Evolutionary conservation across 1,139 yeast species (phyloP).

Genomic region (Nakaseomyces sp.): DNA sequence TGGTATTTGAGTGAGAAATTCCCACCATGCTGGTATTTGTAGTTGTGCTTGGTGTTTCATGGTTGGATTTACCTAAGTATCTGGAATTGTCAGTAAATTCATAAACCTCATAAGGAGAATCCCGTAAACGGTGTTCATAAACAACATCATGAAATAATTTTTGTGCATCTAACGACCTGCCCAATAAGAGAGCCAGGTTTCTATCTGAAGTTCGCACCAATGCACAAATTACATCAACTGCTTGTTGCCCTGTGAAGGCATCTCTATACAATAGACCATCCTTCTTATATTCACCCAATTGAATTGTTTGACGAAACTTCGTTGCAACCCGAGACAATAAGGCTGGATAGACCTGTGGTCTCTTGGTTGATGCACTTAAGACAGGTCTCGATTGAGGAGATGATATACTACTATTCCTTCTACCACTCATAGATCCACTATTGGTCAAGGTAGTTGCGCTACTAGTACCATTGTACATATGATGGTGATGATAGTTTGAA

Average conservation of each 20-base stretch:
- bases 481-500: constrained; percentile 5
- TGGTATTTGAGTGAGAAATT: constrained; percentile 8
- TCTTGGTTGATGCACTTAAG: constrained; percentile 21
- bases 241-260: constrained; percentile 89
- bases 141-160: constrained; percentile 93
- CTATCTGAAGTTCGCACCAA: constrained; percentile 87
- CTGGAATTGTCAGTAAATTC: constrained; percentile 57
- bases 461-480: constrained; percentile 8
- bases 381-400: constrained; percentile 26
- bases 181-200: constrained; percentile 76
- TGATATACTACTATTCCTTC: constrained; percentile 9
- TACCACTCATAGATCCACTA: constrained; percentile 5
- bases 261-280: constrained; percentile 94
- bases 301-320: constrained; percentile 62
- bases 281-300: constrained; percentile 71
- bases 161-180: constrained; percentile 91
- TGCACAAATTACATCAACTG: constrained; percentile 79
- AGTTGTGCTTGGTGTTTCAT: constrained; percentile 23
- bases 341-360: constrained; percentile 64
- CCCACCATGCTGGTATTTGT: constrained; percentile 11
- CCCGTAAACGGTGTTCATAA: constrained; percentile 85
- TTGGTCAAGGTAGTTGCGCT: constrained; percentile 3
- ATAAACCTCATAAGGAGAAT: constrained; percentile 78
- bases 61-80: constrained; percentile 23
- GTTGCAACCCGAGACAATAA: constrained; percentile 76